phyloP scores from a whole-genome alignment of 805 yeast species.

The Yarrowia deformans region DNA sequence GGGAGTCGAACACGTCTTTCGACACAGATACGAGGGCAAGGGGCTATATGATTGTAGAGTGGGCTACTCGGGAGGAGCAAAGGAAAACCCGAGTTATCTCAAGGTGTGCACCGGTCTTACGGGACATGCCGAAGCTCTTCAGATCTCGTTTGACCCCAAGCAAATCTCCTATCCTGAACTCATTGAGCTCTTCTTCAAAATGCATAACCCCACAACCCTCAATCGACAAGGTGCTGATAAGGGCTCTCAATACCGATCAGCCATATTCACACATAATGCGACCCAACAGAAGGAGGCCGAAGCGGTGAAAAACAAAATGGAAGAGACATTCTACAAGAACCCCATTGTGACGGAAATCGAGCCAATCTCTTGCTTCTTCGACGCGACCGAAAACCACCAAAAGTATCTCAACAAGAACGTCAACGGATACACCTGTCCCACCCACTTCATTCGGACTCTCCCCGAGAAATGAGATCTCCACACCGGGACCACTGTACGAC shows the following conservation, averaged over 20 bases:
- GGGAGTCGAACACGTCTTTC: constrained; percentile 77
- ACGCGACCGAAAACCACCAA: constrained; percentile 96
- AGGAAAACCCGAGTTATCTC: constrained; percentile 65
- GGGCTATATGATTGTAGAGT: constrained; percentile 80
- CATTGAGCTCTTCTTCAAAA: constrained; percentile 82
- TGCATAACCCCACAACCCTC: constrained; percentile 91
- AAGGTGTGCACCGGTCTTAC: constrained; percentile 80
- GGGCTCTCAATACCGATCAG: constrained; percentile 92
- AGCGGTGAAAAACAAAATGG: constrained; percentile 59
- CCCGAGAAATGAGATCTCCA: constrained; percentile 52
- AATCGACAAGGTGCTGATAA: constrained; percentile 85
- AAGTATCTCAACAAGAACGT: constrained; percentile 80
- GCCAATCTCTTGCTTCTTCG: constrained; percentile 74
- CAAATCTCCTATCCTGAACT: constrained; percentile 64
- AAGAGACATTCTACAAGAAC: constrained; percentile 75
- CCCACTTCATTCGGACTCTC: constrained; percentile 76
- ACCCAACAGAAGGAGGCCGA: constrained; percentile 59
- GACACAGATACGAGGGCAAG: constrained; percentile 66
- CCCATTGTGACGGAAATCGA: constrained; percentile 73
- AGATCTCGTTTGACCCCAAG: constrained; percentile 79
- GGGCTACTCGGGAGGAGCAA: constrained; percentile 86
- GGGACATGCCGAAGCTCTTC: constrained; percentile 77
- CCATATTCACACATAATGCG: constrained; percentile 66
- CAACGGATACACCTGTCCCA: constrained; percentile 86
- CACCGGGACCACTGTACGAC: too few relatives aligned